phyloP scores from a whole-genome alignment of 768 basidiomycete genomes.

The Russula ochroleuca region DNA sequence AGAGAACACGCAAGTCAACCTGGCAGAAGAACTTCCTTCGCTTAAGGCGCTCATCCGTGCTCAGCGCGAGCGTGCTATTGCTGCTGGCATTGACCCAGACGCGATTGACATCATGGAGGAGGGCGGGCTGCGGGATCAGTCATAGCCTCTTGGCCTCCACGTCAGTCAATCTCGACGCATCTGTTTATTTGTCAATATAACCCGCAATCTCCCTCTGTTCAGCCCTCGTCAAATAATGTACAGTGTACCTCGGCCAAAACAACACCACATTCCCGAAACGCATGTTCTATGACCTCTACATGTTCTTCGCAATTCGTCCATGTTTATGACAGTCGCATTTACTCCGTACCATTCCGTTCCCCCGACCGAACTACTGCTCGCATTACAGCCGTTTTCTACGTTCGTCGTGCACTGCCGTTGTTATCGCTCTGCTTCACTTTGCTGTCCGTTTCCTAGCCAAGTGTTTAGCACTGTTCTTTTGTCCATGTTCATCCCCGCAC shows the following conservation, averaged over 20 bases:
- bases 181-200: conserved; percentile 26
- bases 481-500: conserved; percentile 12
- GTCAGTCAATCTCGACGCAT: conserved; percentile 18
- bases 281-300: conserved; percentile 20
- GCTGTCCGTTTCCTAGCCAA: conserved; percentile 15
- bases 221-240: conserved; percentile 22
- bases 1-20: conserved; percentile 54
- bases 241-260: conserved; percentile 3
- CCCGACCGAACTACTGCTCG: neutral
- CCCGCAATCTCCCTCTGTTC: conserved; percentile 17
- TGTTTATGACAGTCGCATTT: conserved; percentile 18
- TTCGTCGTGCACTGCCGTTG: conserved; percentile 12
- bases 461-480: conserved; percentile 15
- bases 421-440: conserved; percentile 21
- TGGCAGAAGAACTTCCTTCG: conserved; percentile 54
- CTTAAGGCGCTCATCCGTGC: conserved; percentile 55
- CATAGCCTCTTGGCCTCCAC: conserved; percentile 18
- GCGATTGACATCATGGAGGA: conserved; percentile 25
- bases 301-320: conserved; percentile 18
- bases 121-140: conserved; percentile 21
- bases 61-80: conserved; percentile 29
- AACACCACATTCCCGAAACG: conserved; percentile 10
- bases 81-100: conserved; percentile 28
- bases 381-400: conserved; percentile 14
- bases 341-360: neutral